phyloP scores from a whole-genome alignment of 2,329 filamentous ascomycete genomes.

The Beauveria rudraprayagi region DNA sequence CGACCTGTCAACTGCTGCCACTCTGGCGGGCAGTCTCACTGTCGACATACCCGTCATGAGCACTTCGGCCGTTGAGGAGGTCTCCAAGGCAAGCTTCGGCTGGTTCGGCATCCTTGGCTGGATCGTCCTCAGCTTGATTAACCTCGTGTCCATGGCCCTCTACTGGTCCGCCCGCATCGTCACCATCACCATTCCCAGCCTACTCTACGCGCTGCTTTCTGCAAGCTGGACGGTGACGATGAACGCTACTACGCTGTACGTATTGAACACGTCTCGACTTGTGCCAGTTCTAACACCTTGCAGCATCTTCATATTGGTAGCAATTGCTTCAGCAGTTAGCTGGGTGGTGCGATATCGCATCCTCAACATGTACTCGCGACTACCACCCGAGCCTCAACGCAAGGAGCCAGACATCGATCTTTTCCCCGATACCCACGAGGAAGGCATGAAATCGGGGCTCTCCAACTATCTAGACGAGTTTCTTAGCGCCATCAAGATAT shows the following conservation, averaged over 20 bases:
- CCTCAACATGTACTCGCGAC: conserved; percentile 90
- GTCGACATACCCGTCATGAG: conserved; percentile 30
- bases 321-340: conserved; percentile 73
- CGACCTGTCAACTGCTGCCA: conserved; percentile 30
- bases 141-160: conserved; percentile 47
- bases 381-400: conserved; percentile 88
- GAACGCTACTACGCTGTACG: conserved; percentile 93
- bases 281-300: conserved; percentile 12
- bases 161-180: conserved; percentile 80
- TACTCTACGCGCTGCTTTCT: conserved; percentile 83
- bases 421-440: conserved; percentile 87
- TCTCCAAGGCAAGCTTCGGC: conserved; percentile 34
- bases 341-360: conserved; percentile 95
- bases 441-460: conserved; percentile 80
- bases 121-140: conserved; percentile 46
- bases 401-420: conserved; percentile 94
- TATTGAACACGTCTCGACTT: not conserved
- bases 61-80: conserved; percentile 25
- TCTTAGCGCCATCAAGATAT: conserved; percentile 96
- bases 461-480: conserved; percentile 98
- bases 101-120: conserved; percentile 52
- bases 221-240: conserved; percentile 95
- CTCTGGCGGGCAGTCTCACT: conserved; percentile 24
- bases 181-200: conserved; percentile 81
- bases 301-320: conserved; percentile 68